These are phyloP conservation scores for Leishmania aethiopica DNA, from an alignment of 208 protist species.

Conservation along the genomic window DNA sequence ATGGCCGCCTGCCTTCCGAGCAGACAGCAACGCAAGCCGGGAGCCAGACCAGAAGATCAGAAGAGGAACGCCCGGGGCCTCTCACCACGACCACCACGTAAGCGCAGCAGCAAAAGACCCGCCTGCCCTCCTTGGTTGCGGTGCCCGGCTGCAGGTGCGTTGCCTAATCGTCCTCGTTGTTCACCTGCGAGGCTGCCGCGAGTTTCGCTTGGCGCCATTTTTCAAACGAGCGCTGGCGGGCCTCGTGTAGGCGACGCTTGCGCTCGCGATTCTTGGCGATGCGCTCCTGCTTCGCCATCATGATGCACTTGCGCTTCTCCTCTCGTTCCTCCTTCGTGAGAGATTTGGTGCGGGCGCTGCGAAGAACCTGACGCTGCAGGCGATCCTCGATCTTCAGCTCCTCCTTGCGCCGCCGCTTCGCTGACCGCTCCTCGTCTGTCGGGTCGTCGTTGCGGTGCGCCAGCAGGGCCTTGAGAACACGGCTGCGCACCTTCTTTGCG, in stretches of 20 bases:
- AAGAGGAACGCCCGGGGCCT: not conserved
- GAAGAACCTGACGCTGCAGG: conserved; percentile 75
- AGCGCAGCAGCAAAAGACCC: not conserved
- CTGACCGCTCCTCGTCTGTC: conserved; percentile 70
- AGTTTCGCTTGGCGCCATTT: conserved; percentile 84
- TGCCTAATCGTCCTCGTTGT: conserved; percentile 29
- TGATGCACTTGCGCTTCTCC: conserved; percentile 76
- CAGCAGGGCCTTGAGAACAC: conserved; percentile 72
- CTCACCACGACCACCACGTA: not conserved
- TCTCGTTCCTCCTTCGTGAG: conserved; percentile 88
- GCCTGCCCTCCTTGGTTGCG: not conserved
- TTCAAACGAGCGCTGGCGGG: conserved; percentile 74
- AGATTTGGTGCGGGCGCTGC: conserved; percentile 30
- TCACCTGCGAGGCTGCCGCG: conserved; percentile 35
- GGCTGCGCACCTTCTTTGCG: conserved; percentile 65
- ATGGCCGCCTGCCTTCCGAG: not conserved
- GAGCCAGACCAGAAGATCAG: not conserved
- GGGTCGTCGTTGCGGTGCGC: conserved; percentile 81
- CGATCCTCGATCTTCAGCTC: conserved; percentile 81
- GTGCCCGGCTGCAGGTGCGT: not conserved
- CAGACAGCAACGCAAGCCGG: not conserved
- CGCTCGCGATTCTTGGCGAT: conserved; percentile 88
- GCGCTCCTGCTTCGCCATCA: conserved; percentile 86
- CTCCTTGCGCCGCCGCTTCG: conserved; percentile 72
- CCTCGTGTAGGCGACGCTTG: conserved; percentile 75